Conservation (phyloP, 768 basidiomycete species). For the Phaffia australis region DNA sequence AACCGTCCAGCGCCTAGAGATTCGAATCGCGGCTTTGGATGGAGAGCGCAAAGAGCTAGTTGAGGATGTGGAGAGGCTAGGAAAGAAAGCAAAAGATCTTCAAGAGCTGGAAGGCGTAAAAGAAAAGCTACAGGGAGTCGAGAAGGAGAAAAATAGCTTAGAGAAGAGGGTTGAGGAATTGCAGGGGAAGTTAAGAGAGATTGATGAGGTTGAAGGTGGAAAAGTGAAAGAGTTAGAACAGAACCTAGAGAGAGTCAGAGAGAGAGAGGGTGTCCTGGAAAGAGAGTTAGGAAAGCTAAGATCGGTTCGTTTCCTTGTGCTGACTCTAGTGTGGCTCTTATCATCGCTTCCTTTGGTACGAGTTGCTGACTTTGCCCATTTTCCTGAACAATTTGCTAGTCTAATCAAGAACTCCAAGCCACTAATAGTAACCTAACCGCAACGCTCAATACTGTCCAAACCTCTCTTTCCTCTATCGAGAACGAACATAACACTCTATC, state of each 20-base stretch:
- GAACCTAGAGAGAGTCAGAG: constrained; percentile 13
- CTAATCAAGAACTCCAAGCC: constrained; percentile 2
- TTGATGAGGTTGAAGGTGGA: constrained; percentile 20
- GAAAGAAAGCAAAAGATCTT: constrained; percentile 9
- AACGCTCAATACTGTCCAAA: not conserved
- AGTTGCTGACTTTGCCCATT: not conserved
- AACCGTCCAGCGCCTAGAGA: constrained; percentile 8
- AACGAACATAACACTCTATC: constrained; percentile 47
- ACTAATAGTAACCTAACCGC: constrained; percentile 7
- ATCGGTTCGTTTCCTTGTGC: constrained; percentile 4
- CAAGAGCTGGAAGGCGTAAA: constrained; percentile 14
- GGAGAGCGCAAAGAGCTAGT: constrained; percentile 18
- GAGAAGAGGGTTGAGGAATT: constrained; percentile 3
- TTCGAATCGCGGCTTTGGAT: constrained; percentile 13
- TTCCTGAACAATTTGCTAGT: not conserved
- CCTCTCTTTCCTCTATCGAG: constrained; percentile 49
- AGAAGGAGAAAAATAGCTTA: not conserved
- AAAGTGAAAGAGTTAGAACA: constrained; percentile 24
- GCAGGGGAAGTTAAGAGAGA: constrained; percentile 8
- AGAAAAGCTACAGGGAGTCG: not conserved
- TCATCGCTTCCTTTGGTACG: not conserved
- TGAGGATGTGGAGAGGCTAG: constrained; percentile 14
- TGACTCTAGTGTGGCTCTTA: not conserved
- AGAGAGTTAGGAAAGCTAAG: constrained; percentile 21
- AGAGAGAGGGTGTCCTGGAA: constrained; percentile 15